These are phyloP conservation scores for Monosporozyma aquatica DNA, from an alignment of 805 yeast species.

Conservation along the genomic window DNA sequence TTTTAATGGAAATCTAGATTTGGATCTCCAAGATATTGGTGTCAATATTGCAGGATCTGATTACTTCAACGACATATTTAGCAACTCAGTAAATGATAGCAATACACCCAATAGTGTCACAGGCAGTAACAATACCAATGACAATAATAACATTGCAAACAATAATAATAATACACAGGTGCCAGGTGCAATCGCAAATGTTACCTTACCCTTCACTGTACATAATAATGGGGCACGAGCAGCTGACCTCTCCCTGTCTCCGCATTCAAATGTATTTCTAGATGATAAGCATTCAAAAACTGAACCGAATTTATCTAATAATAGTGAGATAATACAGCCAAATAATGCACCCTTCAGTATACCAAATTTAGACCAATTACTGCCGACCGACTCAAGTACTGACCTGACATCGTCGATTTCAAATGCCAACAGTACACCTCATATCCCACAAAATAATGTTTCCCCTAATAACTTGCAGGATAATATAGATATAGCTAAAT, in stretches of 20 bases:
- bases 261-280: background rate
- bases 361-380: slow-evolving; percentile 13
- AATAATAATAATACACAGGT: background rate
- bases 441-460: background rate
- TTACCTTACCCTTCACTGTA: background rate
- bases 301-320: background rate
- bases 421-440: background rate
- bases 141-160: too few species aligned
- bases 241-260: too few species aligned
- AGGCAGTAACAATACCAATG: too few species aligned
- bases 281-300: background rate
- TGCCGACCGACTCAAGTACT: slow-evolving; percentile 3
- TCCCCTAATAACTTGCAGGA: slow-evolving; percentile 12
- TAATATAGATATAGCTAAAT: slow-evolving; percentile 26
- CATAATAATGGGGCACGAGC: too few species aligned
- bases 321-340: background rate
- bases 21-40: slow-evolving; percentile 14
- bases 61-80: slow-evolving; percentile 21
- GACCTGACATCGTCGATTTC: background rate
- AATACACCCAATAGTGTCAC: background rate
- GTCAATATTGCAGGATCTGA: slow-evolving; percentile 16
- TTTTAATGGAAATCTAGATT: slow-evolving; percentile 13
- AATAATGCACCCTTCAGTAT: slow-evolving; percentile 8
- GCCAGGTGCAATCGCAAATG: background rate
- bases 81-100: background rate